These are phyloP conservation scores for Fusarium sarcochroum DNA, from an alignment of 2,329 filamentous ascomycete species.

Conservation along the genomic window DNA sequence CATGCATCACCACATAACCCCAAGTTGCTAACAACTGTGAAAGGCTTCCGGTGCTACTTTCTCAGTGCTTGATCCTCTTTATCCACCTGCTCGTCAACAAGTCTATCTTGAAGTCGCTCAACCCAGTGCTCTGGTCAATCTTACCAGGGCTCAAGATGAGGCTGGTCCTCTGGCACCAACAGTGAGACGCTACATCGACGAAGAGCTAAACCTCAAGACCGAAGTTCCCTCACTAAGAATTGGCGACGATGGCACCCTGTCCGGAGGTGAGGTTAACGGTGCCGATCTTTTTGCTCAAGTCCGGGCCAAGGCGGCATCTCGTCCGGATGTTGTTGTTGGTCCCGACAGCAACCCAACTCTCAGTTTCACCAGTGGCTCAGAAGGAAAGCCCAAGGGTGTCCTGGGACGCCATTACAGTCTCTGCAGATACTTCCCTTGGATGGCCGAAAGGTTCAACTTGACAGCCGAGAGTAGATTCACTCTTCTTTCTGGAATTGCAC, in stretches of 20 bases:
- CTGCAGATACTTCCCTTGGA: constrained; percentile 92
- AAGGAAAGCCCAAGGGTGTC: constrained; percentile 88
- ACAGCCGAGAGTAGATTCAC: constrained; percentile 82
- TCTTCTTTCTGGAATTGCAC: constrained; percentile 86
- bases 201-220: constrained; percentile 26
- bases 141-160: constrained; percentile 78
- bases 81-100: constrained; percentile 50
- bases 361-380: constrained; percentile 79
- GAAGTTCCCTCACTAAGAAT: constrained; percentile 17
- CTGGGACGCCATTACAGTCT: constrained; percentile 88
- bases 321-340: constrained; percentile 82
- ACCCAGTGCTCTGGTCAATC: constrained; percentile 78
- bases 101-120: constrained; percentile 83
- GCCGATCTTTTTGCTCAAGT: constrained; percentile 46
- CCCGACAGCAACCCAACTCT: constrained; percentile 69
- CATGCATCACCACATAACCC: neutral
- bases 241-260: constrained; percentile 17
- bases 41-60: constrained; percentile 55
- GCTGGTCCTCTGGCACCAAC: constrained; percentile 52
- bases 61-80: constrained; percentile 40
- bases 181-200: constrained; percentile 19
- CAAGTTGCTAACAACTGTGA: neutral
- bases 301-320: constrained; percentile 64
- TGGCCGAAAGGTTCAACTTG: constrained; percentile 85
- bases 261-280: constrained; percentile 23